Evolutionary conservation across 2,329 filamentous ascomycete genomes (phyloP).

Genomic region (Trichothecium sympodiale): DNA sequence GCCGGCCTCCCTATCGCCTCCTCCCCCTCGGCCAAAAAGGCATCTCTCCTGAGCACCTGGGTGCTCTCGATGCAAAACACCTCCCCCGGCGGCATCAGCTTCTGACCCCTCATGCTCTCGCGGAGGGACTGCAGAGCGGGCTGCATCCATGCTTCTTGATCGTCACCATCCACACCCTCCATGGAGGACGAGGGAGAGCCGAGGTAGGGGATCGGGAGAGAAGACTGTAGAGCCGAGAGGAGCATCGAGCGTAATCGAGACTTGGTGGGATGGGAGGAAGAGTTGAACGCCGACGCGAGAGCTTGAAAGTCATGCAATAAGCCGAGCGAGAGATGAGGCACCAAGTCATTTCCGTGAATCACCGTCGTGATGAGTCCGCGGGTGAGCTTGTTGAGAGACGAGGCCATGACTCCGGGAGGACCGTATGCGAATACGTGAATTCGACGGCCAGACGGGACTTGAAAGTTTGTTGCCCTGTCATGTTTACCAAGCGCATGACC

Average conservation of each 20-base stretch:
- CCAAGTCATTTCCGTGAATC: slow-evolving; percentile 62
- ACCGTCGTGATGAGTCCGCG: slow-evolving; percentile 65
- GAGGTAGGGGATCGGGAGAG: slow-evolving; percentile 33
- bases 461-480: slow-evolving; percentile 23
- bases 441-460: slow-evolving; percentile 54
- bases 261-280: slow-evolving; percentile 58
- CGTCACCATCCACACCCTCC: slow-evolving; percentile 26
- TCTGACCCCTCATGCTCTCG: slow-evolving; percentile 55
- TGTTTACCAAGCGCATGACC: no score
- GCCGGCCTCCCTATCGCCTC: slow-evolving; percentile 53
- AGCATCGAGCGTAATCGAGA: slow-evolving; percentile 55
- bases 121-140: slow-evolving; percentile 55
- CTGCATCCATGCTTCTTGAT: slow-evolving; percentile 60
- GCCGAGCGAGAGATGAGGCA: slow-evolving; percentile 63
- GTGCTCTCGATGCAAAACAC: slow-evolving; percentile 63
- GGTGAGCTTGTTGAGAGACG: slow-evolving; percentile 57
- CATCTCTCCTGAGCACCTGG: slow-evolving; percentile 54
- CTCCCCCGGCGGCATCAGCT: slow-evolving; percentile 65
- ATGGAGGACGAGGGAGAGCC: slow-evolving; percentile 20
- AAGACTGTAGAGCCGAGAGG: slow-evolving; percentile 47
- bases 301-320: slow-evolving; percentile 66
- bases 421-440: slow-evolving; percentile 76
- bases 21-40: slow-evolving; percentile 37
- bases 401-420: slow-evolving; percentile 61
- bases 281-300: slow-evolving; percentile 55